Conservation (phyloP, 2,329 filamentous ascomycete species). For the Penicillium sp. region DNA sequence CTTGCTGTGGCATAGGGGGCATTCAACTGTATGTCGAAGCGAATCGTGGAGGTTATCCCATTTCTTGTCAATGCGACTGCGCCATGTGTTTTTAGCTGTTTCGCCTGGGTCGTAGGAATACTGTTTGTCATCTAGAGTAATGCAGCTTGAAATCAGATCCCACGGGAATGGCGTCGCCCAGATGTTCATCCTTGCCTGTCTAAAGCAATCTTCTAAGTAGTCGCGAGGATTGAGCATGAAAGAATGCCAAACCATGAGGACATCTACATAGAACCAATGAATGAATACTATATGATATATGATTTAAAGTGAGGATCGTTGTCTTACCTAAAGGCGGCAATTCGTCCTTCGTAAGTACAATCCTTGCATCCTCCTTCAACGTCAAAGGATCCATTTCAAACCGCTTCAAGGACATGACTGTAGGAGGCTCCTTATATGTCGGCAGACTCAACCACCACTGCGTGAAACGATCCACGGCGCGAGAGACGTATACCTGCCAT, state of each 20-base stretch:
- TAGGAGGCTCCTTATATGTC: not conserved
- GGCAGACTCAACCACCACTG: constrained; percentile 53
- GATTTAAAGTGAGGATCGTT: not conserved
- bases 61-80: not conserved
- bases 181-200: constrained; percentile 48
- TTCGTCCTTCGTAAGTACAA: not conserved
- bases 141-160: constrained; percentile 52
- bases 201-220: constrained; percentile 66
- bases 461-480: constrained; percentile 65
- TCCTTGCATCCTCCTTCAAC: not conserved
- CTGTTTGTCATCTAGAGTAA: constrained; percentile 27
- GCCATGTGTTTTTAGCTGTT: not conserved
- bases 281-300: not conserved
- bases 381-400: constrained; percentile 2
- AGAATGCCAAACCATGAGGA: constrained; percentile 75
- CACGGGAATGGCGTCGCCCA: constrained; percentile 65
- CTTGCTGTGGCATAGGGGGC: not conserved
- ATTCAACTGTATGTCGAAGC: not conserved
- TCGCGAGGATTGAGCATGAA: constrained; percentile 69
- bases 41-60: constrained; percentile 12
- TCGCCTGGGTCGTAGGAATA: constrained; percentile 4
- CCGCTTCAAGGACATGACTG: constrained; percentile 4
- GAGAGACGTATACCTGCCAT: constrained; percentile 66
- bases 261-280: constrained; percentile 45
- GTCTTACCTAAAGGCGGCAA: constrained; percentile 6